Base-by-base conservation (phyloP, 495 filamentous ascomycete species). In the Hyaloscypha bicolor region DNA sequence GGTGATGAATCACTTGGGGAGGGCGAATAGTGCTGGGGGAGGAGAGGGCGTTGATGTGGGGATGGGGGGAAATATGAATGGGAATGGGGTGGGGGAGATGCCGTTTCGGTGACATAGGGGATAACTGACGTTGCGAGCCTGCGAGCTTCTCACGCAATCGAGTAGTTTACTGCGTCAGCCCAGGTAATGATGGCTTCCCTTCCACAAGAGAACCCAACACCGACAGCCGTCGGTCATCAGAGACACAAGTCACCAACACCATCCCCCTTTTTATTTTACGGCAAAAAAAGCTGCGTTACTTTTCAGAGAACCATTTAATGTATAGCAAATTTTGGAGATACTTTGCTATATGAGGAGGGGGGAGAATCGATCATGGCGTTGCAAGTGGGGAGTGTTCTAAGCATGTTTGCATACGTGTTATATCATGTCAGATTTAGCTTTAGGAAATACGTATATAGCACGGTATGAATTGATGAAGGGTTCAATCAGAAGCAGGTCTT, bases 61-160 rank as follows among this genome's bases (percentile, higher is more conserved):
- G 11, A 48, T 48, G 42, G 16, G 16, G 3, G 42, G 42, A n/a
- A 56, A 62, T n/a, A 32, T 52, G 55, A 64, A 55, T 21, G 56
- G 61, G 60, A 53, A 55, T 48, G 42, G 55, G 16, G 33, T 29
- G 6, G 55, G 64, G 25, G 69, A 71, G 14, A 45, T 64, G 37
- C 30, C 53, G 21, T 71, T 67, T 64, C 60, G 69, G 60, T 71
- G 63, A 70, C 53, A 31, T 31, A 3, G 21, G 53, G 16, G 42
- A 25, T 25, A 25, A 25, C 25, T 25, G 25, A 25, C 25, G 25
- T 2, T 25, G 25, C 25, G 25, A 25, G 25, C 25, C 25, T 2
- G 25, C 25, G 25, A 25, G 25, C 25, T 25, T 25, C 35, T 1
- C 0, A 48, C 42, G 42, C 42, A 19, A 12, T 48, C 4, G 42